A percentile compares a stretch with the other conserved stretches of the same genome.
Conservation (phyloP, 2,329 filamentous ascomycete species). For the Colletotrichum melonis region DNA sequence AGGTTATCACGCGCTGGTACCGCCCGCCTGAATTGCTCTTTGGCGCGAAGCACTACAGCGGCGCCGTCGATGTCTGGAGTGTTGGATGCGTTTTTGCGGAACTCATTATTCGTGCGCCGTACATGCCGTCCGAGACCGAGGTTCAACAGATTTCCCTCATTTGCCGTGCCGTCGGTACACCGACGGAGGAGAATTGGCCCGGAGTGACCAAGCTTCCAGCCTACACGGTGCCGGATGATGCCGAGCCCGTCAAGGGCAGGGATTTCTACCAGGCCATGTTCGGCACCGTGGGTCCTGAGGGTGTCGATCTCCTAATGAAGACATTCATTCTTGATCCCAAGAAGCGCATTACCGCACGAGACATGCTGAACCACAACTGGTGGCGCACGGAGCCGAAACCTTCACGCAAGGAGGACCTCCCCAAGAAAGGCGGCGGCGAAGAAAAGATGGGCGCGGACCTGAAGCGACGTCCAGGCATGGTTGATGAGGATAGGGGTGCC, state of each 20-base stretch:
- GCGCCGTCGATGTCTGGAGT: slow-evolving; percentile 94
- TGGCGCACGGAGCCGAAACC: slow-evolving; percentile 88
- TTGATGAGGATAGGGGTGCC: slow-evolving; percentile 75
- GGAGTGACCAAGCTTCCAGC: slow-evolving; percentile 84
- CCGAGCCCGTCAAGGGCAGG: slow-evolving; percentile 70
- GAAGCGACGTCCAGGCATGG: slow-evolving; percentile 77
- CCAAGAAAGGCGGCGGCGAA: slow-evolving; percentile 78
- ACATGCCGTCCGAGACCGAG: slow-evolving; percentile 86
- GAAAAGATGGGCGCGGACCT: slow-evolving; percentile 86
- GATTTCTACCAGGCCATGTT: slow-evolving; percentile 83
- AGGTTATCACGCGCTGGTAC: slow-evolving; percentile 98
- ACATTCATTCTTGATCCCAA: slow-evolving; percentile 90
- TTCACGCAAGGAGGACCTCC: slow-evolving; percentile 83
- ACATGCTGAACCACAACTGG: slow-evolving; percentile 85
- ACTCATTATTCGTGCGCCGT: slow-evolving; percentile 84
- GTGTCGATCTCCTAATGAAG: slow-evolving; percentile 88
- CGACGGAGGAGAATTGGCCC: slow-evolving; percentile 95
- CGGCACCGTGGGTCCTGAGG: slow-evolving; percentile 81
- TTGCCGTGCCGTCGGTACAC: slow-evolving; percentile 86
- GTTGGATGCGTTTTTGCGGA: slow-evolving; percentile 95
- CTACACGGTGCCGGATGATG: slow-evolving; percentile 77
- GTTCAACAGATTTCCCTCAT: slow-evolving; percentile 89
- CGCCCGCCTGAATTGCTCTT: slow-evolving; percentile 93
- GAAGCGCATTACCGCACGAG: slow-evolving; percentile 80
- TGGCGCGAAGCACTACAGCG: slow-evolving; percentile 88